These are phyloP conservation scores for Tagetes patula DNA, from an alignment of 129 eudicot genomes.

Conservation along the genomic window DNA sequence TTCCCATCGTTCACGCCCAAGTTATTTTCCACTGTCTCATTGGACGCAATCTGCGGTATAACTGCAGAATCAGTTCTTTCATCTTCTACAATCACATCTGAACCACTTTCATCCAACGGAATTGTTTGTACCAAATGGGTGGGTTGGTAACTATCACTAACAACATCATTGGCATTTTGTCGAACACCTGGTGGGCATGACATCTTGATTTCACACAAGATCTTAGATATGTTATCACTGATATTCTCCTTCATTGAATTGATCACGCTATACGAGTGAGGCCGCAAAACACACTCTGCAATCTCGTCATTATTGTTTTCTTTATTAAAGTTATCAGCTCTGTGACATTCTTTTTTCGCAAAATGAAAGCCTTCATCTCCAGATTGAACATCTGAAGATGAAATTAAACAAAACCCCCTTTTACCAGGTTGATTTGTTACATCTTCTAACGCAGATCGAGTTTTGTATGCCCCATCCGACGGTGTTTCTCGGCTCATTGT, in stretches of 20 bases:
- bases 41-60: conserved; percentile 13
- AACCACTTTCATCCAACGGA: conserved; percentile 6
- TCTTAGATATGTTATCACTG: conserved; percentile 19
- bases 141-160: conserved; percentile 35
- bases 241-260: conserved; percentile 26
- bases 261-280: conserved; percentile 34
- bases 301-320: conserved; percentile 29
- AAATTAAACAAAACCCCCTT: conserved; percentile 42
- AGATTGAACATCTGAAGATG: conserved; percentile 26
- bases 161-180: conserved; percentile 18
- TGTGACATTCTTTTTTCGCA: conserved; percentile 31
- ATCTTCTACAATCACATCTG: conserved; percentile 25
- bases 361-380: conserved; percentile 24
- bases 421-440: conserved; percentile 69
- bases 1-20: conserved; percentile 24
- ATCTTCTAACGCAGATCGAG: conserved; percentile 64
- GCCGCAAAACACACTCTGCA: conserved; percentile 24
- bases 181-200: conserved; percentile 7
- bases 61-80: conserved; percentile 32
- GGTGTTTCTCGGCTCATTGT: conserved; percentile 46
- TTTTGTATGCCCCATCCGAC: conserved; percentile 31
- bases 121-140: not conserved
- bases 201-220: conserved; percentile 16
- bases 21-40: conserved; percentile 30
- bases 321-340: conserved; percentile 19